phyloP scores from a whole-genome alignment of 2,329 filamentous ascomycete species.

The Cladophialophora psammophila region DNA sequence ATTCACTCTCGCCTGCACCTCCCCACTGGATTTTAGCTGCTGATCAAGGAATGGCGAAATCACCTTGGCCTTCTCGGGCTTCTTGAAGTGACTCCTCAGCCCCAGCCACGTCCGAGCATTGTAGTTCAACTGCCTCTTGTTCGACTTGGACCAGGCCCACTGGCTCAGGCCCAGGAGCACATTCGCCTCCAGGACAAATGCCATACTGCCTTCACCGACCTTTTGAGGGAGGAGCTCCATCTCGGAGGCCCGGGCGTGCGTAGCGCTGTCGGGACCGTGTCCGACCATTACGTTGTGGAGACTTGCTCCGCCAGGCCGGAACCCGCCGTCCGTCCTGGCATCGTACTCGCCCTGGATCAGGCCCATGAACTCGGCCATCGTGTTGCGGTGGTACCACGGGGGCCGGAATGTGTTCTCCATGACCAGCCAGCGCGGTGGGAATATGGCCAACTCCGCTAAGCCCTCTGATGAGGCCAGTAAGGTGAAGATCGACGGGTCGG shows the following conservation, averaged over 20 bases:
- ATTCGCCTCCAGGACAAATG: conserved; percentile 69
- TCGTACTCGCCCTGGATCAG: conserved; percentile 67
- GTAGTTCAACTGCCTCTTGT: background rate
- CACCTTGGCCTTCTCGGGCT: background rate
- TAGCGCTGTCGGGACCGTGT: conserved; percentile 65
- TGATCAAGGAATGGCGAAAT: background rate
- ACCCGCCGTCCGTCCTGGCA: conserved; percentile 63
- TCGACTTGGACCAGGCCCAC: conserved; percentile 59
- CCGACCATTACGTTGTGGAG: conserved; percentile 76
- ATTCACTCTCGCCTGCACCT: background rate
- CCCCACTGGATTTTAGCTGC: background rate
- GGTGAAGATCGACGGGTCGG: conserved; percentile 78
- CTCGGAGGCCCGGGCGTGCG: conserved; percentile 62
- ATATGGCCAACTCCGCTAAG: conserved; percentile 70
- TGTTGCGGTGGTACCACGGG: conserved; percentile 70
- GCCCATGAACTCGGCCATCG: conserved; percentile 62
- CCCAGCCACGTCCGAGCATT: conserved; percentile 2
- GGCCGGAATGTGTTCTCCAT: conserved; percentile 66
- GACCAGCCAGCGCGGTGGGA: conserved; percentile 70
- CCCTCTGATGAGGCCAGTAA: conserved; percentile 68
- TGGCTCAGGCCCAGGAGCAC: conserved; percentile 75
- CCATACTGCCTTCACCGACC: conserved; percentile 65
- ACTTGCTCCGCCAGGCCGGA: conserved; percentile 66
- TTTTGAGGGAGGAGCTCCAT: conserved; percentile 62
- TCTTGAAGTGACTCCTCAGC: background rate